Base-by-base conservation (phyloP, 1,284 basidiomycete genomes). In the Trichosporon coremiiforme region DNA sequence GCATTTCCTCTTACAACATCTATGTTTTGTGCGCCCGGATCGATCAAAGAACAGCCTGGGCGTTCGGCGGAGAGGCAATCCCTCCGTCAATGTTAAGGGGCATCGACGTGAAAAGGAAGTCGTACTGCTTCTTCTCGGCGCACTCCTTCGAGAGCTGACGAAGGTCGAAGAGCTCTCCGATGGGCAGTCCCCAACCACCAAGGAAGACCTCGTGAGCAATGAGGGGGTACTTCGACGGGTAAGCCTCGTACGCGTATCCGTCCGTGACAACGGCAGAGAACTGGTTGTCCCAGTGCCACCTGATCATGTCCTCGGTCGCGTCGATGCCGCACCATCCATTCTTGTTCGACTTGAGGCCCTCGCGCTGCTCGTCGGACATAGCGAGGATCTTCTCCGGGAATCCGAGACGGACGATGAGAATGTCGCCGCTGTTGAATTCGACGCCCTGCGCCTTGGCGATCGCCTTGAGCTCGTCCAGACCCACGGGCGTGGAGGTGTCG, bases 381-480 rank as follows among this genome's bases (percentile, higher is more conserved):
- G 77, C 70, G 29, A 76, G 72, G 71, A 83, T 80, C n/a, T 78
- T 76, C 45, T 80, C 77, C 1, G 80, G 82, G 68, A 80, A 84
- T 4, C 85, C 85, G 1, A 78, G 79, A 20, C 80, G 74, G 10
- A 84, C 74, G 38, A 84, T 64, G 29, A 84, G 74, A 33, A 84
- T 78, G 70, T 84, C 83, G 29, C 82, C 82, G 1, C 70, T 66
- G 4, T 68, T 66, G 57, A 84, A 75, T 20, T 75, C 70, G 62
- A 82, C 74, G 22, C 78, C 77, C 64, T 80, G 77, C 29, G 73
- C 75, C 31, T 98, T 98, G 66, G 88, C 87, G 86, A 95, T 96
- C 82, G 92, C 88, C 85, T 94, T 92, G 78, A 98, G 89, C 85
- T 98, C 94, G 82, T 99, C 96, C 60, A 95, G 85, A 85, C 98